Base-by-base conservation (phyloP, 257 asterid species). In the Plantago ovata region DNA sequence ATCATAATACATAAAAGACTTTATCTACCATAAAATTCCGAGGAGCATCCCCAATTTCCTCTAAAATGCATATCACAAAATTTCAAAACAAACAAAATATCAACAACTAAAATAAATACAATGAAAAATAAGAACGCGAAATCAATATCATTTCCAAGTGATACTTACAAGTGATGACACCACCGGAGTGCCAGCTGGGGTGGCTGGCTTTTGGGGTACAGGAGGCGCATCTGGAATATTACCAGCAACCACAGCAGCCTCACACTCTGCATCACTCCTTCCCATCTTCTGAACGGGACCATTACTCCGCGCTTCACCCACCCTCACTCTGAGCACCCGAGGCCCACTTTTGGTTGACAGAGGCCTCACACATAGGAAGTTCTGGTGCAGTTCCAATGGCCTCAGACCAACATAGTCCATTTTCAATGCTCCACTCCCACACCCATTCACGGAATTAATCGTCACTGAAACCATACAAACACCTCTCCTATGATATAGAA, bases 201-300 rank as follows among this genome's bases (percentile, higher is more conserved):
- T 83, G 50, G 75, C 83, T 1, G 93, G 89, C 52, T 66, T 84
- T 5, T 82, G 78, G 24, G 89, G 95, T 24, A 69, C 88, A 0
- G 89, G 97, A 6, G 98, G 98, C 6, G 98, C 94, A 53, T 85
- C 95, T 7, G 95, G 98, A 6, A 77, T 64, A 66, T 76, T 80
- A 58, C 98, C 97, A 0, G 96, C 89, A 41, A 78, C 95, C 20
- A 85, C 95, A 1, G 78, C 89, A 57, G 97, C 97, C 71, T 93
- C 98, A 56, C 93, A 88, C 44, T 88, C 89, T 68, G 64, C 86
- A 32, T 75, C 86, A 49, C 76, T 83, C 80, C 61, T 69, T 18
- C 87, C 86, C 61, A 68, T 60, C 70, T 84, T 85, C 75, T 77
- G 69, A 13, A 71, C 20, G 3, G 72, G 74, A 1, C 77, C 85